phyloP scores from a whole-genome alignment of 2,329 filamentous ascomycete genomes.

The Aspergillus sp. region DNA sequence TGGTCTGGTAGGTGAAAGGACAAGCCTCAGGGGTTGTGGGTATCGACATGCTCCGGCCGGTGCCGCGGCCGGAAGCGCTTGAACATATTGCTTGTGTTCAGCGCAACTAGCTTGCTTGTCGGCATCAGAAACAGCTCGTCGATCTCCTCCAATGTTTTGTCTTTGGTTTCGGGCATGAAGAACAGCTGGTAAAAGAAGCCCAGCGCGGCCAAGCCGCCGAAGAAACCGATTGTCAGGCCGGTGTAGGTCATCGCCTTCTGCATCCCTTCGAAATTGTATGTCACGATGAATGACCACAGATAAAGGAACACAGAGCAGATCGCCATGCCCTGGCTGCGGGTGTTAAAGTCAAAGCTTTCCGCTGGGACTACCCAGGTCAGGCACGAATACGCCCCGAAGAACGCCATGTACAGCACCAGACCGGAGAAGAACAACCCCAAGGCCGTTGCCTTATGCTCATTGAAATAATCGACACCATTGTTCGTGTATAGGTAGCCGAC shows the following conservation, averaged over 20 bases:
- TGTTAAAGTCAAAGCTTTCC: neutral
- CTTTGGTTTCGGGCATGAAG: neutral
- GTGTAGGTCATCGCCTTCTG: neutral
- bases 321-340: neutral
- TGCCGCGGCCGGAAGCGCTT: neutral
- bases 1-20: neutral
- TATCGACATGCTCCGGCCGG: neutral
- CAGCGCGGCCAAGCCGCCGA: neutral
- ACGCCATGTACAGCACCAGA: neutral
- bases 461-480: neutral
- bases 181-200: neutral
- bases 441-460: neutral
- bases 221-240: neutral
- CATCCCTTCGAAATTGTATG: neutral
- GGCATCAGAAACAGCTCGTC: neutral
- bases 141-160: neutral
- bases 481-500: neutral
- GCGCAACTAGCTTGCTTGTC: neutral
- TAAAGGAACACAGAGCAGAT: neutral
- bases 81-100: neutral
- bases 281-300: neutral
- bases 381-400: neutral
- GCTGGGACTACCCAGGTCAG: neutral
- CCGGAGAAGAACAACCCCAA: neutral
- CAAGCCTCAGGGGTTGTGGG: neutral